Evolutionary conservation across 2,329 filamentous ascomycete genomes (phyloP).

Genomic region (Knoxdaviesia proteae): DNA sequence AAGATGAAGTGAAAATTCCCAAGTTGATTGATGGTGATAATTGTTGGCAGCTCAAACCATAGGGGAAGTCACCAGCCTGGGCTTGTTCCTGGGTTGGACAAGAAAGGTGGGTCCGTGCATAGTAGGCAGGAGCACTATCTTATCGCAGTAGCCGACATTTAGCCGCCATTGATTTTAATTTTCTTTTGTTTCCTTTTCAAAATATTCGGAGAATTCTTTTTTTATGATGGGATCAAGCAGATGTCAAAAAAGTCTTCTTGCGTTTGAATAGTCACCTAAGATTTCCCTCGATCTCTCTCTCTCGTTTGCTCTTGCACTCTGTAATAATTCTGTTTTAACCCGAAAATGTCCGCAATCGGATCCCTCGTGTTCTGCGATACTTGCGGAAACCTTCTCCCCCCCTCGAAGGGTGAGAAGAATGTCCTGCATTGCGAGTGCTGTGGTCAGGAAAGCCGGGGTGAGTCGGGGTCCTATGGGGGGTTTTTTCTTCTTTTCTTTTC

Average conservation of each 20-base stretch:
- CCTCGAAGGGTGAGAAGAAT: constrained; percentile 55
- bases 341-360: constrained; percentile 69
- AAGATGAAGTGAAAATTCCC: no score
- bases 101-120: not conserved
- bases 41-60: no score
- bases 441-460: constrained; percentile 67
- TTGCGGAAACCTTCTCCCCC: constrained; percentile 76
- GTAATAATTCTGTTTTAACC: not conserved
- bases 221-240: no score
- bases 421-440: constrained; percentile 72
- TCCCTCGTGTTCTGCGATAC: constrained; percentile 83
- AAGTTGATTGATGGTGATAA: no score
- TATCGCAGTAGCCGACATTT: constrained; percentile 3
- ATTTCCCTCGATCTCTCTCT: no score
- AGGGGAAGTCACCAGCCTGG: no score
- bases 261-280: no score
- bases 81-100: not conserved
- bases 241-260: no score
- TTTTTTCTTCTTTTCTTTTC: not conserved
- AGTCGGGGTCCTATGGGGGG: constrained; percentile 5
- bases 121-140: not conserved
- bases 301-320: no score
- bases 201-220: no score
- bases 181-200: no score
- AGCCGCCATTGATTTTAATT: not conserved